Evolutionary conservation across 257 asterid genomes (phyloP).

Genomic region (Cinchona pubescens): DNA sequence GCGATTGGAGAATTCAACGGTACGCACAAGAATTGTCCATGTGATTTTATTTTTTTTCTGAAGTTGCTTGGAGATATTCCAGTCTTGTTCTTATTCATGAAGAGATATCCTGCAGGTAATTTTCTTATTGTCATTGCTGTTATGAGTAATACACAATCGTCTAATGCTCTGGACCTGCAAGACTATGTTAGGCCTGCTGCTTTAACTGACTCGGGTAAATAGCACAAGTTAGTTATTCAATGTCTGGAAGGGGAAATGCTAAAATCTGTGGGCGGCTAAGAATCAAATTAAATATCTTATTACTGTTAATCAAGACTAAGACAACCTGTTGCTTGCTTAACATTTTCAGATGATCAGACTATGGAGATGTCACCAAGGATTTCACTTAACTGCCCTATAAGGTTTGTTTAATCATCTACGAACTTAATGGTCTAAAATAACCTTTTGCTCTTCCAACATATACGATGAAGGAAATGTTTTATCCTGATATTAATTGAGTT

Average conservation of each 20-base stretch:
- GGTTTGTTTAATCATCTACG: slow-evolving; percentile 10
- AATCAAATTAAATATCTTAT: not conserved
- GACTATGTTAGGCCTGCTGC: slow-evolving; percentile 4
- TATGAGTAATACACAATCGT: slow-evolving; percentile 3
- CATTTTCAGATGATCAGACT: slow-evolving; percentile 4
- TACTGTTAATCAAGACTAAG: not conserved
- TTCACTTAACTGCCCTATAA: slow-evolving; percentile 14
- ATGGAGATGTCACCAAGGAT: not conserved
- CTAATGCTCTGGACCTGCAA: not conserved
- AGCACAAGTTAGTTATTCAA: not conserved
- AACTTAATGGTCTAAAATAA: not conserved
- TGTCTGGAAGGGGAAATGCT: not conserved
- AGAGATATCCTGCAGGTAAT: slow-evolving; percentile 2
- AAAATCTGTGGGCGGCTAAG: not conserved
- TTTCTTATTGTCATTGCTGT: slow-evolving; percentile 10
- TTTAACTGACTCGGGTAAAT: slow-evolving; percentile 11
- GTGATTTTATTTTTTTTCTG: not conserved
- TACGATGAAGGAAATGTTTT: not conserved
- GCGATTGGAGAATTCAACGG: slow-evolving; percentile 12
- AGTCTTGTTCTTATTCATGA: not conserved
- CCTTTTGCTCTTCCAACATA: not conserved
- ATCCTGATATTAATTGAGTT: not conserved
- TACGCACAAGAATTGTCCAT: slow-evolving; percentile 1
- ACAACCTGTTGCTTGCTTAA: not conserved
- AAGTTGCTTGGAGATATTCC: not conserved